Evolutionary conservation across 208 protist species (phyloP).

Genomic region (Porcisia deanei): DNA sequence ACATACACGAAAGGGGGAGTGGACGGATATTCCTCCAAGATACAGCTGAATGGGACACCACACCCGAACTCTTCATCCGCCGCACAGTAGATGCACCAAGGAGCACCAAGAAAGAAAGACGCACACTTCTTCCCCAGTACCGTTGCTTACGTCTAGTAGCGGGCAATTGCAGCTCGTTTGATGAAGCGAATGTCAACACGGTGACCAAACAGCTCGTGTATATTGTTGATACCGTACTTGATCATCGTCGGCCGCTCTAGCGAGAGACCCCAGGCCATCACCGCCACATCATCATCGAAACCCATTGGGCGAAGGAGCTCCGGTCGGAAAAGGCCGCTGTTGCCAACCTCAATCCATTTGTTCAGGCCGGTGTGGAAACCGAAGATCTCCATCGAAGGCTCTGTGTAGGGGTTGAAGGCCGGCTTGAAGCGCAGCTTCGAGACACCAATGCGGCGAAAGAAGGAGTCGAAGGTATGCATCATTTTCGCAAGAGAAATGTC

Average conservation of each 20-base stretch:
- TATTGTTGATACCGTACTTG: constrained; percentile 98
- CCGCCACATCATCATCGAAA: constrained; percentile 96
- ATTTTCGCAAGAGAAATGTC: constrained; percentile 98
- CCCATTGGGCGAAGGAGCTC: constrained; percentile 99
- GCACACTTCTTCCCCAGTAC: not conserved
- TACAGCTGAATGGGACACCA: not conserved
- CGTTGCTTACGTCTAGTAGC: constrained; percentile 56
- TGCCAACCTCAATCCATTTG: constrained; percentile 99
- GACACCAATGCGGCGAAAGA: constrained; percentile 98
- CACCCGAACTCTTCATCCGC: not conserved
- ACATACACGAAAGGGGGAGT: not conserved
- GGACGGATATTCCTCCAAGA: not conserved
- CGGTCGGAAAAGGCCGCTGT: constrained; percentile 98
- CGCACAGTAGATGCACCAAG: not conserved
- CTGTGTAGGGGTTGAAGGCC: constrained; percentile 99
- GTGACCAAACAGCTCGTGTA: constrained; percentile 99
- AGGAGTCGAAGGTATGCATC: constrained; percentile 98
- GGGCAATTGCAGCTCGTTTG: constrained; percentile 82
- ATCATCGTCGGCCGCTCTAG: constrained; percentile 99
- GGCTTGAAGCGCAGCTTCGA: constrained; percentile 99
- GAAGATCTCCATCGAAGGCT: constrained; percentile 99
- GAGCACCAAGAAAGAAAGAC: not conserved
- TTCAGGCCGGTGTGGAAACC: constrained; percentile 95
- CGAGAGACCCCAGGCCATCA: constrained; percentile 99
- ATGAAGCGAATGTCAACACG: constrained; percentile 89